A percentile compares a stretch with the other conserved stretches of the same genome.
These are phyloP conservation scores for Aspergillus biplanus DNA, from an alignment of 495 filamentous ascomycete species.

Conservation along the genomic window DNA sequence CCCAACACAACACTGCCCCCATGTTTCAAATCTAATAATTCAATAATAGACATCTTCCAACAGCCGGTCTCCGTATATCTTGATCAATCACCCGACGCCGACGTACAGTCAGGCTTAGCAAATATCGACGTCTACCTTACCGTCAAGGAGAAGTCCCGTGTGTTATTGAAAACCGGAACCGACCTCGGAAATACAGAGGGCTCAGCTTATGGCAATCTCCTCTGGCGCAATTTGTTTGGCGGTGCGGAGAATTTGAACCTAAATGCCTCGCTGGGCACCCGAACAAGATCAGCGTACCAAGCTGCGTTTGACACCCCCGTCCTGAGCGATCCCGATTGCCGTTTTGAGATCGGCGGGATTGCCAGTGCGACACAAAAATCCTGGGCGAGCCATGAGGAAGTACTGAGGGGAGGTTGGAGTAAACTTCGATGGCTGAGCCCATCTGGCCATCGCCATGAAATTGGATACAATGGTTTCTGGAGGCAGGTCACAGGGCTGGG, in stretches of 20 bases:
- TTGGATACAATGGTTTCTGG: constrained; percentile 82
- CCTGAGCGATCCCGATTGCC: constrained; percentile 77
- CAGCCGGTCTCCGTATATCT: constrained; percentile 79
- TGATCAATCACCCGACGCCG: constrained; percentile 66
- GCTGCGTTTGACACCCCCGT: constrained; percentile 81
- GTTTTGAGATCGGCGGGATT: constrained; percentile 73
- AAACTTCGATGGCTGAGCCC: constrained; percentile 72
- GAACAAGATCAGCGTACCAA: constrained; percentile 87
- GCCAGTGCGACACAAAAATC: constrained; percentile 81
- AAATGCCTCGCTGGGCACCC: constrained; percentile 83
- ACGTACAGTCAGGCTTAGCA: constrained; percentile 57
- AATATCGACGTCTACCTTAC: constrained; percentile 78
- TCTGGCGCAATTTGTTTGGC: constrained; percentile 90
- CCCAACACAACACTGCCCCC: background rate
- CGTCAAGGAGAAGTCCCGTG: constrained; percentile 75
- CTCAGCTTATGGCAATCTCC: constrained; percentile 81
- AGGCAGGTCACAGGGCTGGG: constrained; percentile 81
- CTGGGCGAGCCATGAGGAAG: constrained; percentile 93
- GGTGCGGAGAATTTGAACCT: constrained; percentile 88
- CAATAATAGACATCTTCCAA: constrained; percentile 76
- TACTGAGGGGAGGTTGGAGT: constrained; percentile 75
- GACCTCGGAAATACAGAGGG: constrained; percentile 91
- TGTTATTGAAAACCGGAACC: constrained; percentile 87
- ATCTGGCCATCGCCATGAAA: constrained; percentile 67
- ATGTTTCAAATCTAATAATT: constrained; percentile 21